phyloP scores from a whole-genome alignment of 331 rosid genomes.

The Telfairia occidentalis region DNA sequence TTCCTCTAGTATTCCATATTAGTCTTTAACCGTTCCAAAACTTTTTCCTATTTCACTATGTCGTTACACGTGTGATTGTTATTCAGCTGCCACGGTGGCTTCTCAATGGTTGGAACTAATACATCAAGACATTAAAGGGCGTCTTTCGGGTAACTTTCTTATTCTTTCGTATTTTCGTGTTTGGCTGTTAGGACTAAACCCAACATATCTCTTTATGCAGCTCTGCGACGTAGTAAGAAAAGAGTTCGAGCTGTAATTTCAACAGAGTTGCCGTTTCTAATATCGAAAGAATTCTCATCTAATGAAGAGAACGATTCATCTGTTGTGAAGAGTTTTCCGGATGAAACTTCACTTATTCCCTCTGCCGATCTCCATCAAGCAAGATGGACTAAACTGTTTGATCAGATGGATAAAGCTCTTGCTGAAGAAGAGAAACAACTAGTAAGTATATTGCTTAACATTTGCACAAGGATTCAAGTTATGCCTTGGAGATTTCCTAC shows the following conservation, averaged over 20 bases:
- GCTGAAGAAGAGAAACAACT: conserved; percentile 89
- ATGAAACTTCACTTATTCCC: conserved; percentile 24
- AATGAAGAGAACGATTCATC: conserved; percentile 36
- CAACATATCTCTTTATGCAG: conserved; percentile 25
- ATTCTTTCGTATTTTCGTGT: background rate
- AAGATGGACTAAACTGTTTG: conserved; percentile 69
- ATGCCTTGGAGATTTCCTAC: background rate
- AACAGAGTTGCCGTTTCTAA: conserved; percentile 70
- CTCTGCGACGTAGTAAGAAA: conserved; percentile 69
- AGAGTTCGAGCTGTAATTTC: conserved; percentile 65
- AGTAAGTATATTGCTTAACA: conserved; percentile 32
- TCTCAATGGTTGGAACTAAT: conserved; percentile 93
- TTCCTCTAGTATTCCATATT: background rate
- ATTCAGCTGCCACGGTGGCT: conserved; percentile 91
- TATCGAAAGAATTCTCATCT: conserved; percentile 56
- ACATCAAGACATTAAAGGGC: conserved; percentile 76
- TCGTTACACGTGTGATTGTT: conserved; percentile 4
- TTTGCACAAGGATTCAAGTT: background rate
- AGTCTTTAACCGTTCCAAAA: background rate
- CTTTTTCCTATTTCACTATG: background rate
- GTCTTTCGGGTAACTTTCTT: conserved; percentile 56
- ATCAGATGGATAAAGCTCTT: conserved; percentile 80
- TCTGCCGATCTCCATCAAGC: conserved; percentile 64
- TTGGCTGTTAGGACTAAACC: background rate
- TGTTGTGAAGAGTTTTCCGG: conserved; percentile 16